Conservation (phyloP, 176 grass and related monocot genomes). For the Triticum turgidum region DNA sequence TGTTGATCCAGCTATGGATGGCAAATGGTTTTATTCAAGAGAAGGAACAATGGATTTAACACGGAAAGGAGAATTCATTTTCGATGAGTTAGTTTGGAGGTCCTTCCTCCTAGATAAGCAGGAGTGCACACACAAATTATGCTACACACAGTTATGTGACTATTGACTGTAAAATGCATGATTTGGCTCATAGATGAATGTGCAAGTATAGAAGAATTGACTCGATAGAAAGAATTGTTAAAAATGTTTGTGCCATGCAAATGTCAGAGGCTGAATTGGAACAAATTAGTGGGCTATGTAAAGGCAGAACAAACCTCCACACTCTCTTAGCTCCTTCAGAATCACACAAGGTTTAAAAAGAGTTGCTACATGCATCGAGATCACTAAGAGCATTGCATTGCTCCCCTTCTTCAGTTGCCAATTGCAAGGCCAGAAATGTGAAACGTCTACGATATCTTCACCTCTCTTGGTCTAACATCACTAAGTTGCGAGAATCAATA, state of each 20-base stretch:
- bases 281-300: not conserved
- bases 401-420: not conserved
- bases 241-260: not conserved
- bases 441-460: not conserved
- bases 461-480: fast-evolving
- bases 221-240: not conserved
- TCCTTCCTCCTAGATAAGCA: constrained; percentile 19
- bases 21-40: constrained; percentile 12
- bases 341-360: too few relatives aligned
- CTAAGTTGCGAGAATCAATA: not conserved
- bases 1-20: constrained; percentile 10
- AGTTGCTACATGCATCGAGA: not conserved
- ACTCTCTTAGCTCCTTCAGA: not conserved
- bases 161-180: constrained; percentile 24
- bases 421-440: not conserved
- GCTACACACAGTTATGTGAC: too few relatives aligned
- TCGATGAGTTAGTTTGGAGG: constrained; percentile 19
- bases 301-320: not conserved
- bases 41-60: not conserved
- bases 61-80: not conserved
- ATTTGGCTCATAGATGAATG: constrained; percentile 16
- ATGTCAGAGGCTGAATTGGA: not conserved
- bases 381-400: not conserved
- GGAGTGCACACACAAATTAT: too few relatives aligned
- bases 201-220: not conserved